Evolutionary conservation across 768 basidiomycete genomes (phyloP).

Genomic region (Phanerochaete sordida): DNA sequence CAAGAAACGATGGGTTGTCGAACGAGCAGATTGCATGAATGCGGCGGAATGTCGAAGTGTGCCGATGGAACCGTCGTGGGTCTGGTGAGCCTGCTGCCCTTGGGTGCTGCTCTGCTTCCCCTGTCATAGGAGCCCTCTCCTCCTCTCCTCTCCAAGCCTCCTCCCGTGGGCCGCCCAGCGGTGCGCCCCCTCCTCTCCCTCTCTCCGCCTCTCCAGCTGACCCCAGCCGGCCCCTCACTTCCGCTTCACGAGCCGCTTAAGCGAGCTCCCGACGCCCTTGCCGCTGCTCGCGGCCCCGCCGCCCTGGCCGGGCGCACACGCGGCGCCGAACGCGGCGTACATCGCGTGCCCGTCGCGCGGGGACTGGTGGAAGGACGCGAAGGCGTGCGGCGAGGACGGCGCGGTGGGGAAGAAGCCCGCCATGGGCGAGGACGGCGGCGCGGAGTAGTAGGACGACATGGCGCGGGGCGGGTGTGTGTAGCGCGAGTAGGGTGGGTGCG

Average conservation of each 20-base stretch:
- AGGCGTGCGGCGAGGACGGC: conserved; percentile 32
- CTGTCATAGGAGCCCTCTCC: too few species aligned
- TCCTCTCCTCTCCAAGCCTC: neutral
- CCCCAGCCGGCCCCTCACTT: neutral
- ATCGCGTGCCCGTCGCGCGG: conserved; percentile 30
- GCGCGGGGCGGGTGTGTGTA: neutral
- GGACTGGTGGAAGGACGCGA: conserved; percentile 31
- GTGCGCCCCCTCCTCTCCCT: neutral
- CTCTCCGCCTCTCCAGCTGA: neutral
- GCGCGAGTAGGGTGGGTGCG: conserved; percentile 1
- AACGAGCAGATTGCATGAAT: neutral
- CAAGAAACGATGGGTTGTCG: neutral
- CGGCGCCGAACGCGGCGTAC: conserved; percentile 27
- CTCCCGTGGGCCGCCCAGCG: neutral
- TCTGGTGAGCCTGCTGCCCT: neutral
- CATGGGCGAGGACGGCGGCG: conserved; percentile 22
- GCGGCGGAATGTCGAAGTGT: neutral
- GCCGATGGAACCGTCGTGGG: neutral
- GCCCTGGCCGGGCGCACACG: neutral
- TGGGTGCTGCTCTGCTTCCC: too few species aligned
- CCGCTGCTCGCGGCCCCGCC: neutral
- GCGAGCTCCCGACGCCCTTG: conserved; percentile 1
- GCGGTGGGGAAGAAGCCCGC: conserved; percentile 31
- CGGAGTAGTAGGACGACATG: conserved; percentile 21
- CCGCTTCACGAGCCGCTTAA: conserved; percentile 11